Percentiles rank a stretch among this genome's conserved stretches.
Evolutionary conservation across 2,329 filamentous ascomycete genomes (phyloP).

Genomic region (Penicillium sp.): DNA sequence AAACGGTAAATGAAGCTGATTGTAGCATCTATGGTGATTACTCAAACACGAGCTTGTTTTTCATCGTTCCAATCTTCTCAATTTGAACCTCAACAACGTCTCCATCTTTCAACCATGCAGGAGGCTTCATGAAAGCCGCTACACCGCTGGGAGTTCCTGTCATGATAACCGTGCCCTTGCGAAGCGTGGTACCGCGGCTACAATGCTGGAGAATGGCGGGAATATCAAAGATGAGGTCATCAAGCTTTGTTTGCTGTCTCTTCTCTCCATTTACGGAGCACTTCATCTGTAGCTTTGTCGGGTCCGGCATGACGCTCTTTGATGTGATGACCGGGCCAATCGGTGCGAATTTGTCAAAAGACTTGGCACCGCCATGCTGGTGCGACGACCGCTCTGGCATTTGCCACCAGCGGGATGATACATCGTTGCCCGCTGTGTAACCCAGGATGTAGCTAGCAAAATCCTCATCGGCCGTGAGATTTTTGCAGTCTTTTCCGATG

Average conservation of each 20-base stretch:
- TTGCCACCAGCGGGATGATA: neutral
- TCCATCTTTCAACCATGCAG: neutral
- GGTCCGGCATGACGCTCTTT: neutral
- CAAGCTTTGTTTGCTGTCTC: neutral
- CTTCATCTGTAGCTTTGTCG: neutral
- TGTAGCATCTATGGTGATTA: neutral
- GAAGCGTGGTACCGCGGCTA: neutral
- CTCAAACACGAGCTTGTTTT: neutral
- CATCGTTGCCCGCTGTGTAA: too few relatives aligned
- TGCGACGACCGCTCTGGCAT: neutral
- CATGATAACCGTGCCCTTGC: neutral
- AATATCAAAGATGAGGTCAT: neutral
- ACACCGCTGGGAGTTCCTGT: neutral
- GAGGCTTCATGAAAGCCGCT: neutral
- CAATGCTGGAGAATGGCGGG: neutral
- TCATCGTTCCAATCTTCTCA: neutral
- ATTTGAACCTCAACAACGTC: neutral
- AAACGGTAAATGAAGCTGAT: neutral
- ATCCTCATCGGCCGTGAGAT: too few relatives aligned
- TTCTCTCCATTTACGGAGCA: neutral
- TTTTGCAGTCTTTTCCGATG: too few relatives aligned
- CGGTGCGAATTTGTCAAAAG: neutral
- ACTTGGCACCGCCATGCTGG: neutral
- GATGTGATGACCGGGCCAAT: neutral
- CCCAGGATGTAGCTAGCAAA: too few relatives aligned